Conservation (phyloP, 805 yeast species). For the Priceomyces medius region DNA sequence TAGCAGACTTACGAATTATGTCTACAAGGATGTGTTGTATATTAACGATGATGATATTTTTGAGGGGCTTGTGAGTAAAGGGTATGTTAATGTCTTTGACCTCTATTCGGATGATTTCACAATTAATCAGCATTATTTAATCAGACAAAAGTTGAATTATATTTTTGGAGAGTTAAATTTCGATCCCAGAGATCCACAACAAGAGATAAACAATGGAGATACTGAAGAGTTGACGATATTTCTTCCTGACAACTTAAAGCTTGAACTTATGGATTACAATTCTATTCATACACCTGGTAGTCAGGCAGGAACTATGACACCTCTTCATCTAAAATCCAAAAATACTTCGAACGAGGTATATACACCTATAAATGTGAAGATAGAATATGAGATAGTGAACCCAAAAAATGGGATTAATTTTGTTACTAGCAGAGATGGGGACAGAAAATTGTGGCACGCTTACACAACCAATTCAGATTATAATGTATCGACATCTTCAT, state of each 20-base stretch:
- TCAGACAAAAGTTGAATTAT: constrained; percentile 52
- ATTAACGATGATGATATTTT: constrained; percentile 33
- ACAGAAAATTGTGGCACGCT: constrained; percentile 69
- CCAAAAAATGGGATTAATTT: constrained; percentile 77
- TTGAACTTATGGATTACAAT: constrained; percentile 41
- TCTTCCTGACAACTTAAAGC: constrained; percentile 64
- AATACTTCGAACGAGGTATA: constrained; percentile 43
- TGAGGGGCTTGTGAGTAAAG: constrained; percentile 23
- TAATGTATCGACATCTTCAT: constrained; percentile 83
- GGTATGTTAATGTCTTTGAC: constrained; percentile 39
- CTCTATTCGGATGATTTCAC: constrained; percentile 38
- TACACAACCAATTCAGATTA: constrained; percentile 79
- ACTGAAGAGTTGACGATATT: constrained; percentile 65
- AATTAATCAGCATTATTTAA: constrained; percentile 58
- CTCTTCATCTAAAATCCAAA: constrained; percentile 33
- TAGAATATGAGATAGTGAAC: constrained; percentile 63
- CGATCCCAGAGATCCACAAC: constrained; percentile 22
- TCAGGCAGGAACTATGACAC: constrained; percentile 31
- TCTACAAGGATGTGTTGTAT: constrained; percentile 53
- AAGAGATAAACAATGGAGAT: constrained; percentile 26
- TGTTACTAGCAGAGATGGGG: constrained; percentile 56
- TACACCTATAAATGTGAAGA: constrained; percentile 70
- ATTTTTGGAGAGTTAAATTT: constrained; percentile 49
- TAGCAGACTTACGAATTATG: constrained; percentile 53
- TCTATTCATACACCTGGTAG: constrained; percentile 29